Evolutionary conservation across 305 asterid species (phyloP).

Genomic region (Lippia alba): DNA sequence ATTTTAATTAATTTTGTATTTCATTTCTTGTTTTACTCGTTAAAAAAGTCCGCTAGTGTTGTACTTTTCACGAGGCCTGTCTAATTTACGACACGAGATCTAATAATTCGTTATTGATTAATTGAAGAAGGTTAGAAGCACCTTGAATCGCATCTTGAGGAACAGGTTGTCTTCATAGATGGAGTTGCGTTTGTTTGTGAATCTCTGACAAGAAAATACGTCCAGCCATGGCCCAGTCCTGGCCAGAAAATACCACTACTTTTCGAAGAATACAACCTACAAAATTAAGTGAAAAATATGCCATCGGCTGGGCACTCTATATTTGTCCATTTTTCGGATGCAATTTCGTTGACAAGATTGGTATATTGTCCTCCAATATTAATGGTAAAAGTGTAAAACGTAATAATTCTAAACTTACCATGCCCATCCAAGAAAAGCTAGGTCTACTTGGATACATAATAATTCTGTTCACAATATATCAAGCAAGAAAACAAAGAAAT

Average conservation of each 20-base stretch:
- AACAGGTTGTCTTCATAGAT: slow-evolving; percentile 31
- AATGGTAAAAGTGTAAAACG: too few relatives aligned
- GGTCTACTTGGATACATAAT: neutral
- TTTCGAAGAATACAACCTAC: slow-evolving; percentile 6
- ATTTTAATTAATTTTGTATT: too few relatives aligned
- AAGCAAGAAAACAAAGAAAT: neutral
- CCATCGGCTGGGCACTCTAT: neutral
- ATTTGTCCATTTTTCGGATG: neutral
- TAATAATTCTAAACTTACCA: too few relatives aligned
- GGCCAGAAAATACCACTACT: neutral
- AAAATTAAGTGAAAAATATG: neutral
- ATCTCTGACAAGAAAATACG: slow-evolving; percentile 21
- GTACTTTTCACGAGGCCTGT: too few relatives aligned
- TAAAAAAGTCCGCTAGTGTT: too few relatives aligned
- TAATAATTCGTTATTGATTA: too few relatives aligned
- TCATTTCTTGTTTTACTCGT: too few relatives aligned
- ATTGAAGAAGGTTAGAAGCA: neutral
- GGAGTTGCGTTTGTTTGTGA: slow-evolving; percentile 24
- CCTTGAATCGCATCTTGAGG: too few relatives aligned
- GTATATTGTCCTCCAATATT: too few relatives aligned
- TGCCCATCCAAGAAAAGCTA: neutral
- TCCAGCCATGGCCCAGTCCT: slow-evolving; percentile 27
- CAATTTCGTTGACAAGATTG: slow-evolving; percentile 5
- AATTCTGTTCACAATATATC: neutral
- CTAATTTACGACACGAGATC: too few relatives aligned